A percentile compares a stretch with the other conserved stretches of the same genome.
These are phyloP conservation scores for Carnegiea gigantea DNA, from an alignment of 179 eudicot species.

Conservation along the genomic window DNA sequence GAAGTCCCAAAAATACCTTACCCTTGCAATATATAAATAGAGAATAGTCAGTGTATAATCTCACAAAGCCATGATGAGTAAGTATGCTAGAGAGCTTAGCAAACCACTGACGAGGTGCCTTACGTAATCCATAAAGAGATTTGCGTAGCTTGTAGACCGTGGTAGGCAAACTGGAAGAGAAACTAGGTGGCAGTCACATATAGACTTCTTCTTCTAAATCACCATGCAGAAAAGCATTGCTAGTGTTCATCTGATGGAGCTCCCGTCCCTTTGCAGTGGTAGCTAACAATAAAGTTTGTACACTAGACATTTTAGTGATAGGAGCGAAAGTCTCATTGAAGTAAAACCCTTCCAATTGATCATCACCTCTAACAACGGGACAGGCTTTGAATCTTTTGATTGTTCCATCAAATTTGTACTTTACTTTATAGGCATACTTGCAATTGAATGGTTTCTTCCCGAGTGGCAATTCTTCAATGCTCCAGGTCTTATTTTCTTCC, in stretches of 20 bases:
- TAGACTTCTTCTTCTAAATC: not conserved
- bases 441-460: not conserved
- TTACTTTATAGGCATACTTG: not conserved
- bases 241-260: not conserved
- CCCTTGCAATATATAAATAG: no score
- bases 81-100: slow-evolving; percentile 7
- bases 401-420: not conserved
- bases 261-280: not conserved
- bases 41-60: no score
- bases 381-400: not conserved
- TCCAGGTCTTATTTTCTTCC: not conserved
- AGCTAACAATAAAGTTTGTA: not conserved
- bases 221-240: not conserved
- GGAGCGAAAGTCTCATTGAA: not conserved
- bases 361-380: not conserved
- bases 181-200: not conserved
- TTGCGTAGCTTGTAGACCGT: no score
- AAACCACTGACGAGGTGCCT: slow-evolving; percentile 5
- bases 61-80: not conserved
- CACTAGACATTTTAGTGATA: not conserved
- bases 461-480: not conserved
- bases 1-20: no score
- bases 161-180: no score
- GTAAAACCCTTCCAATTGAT: not conserved
- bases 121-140: slow-evolving; percentile 5